These are phyloP conservation scores for Sclerotinia glacialis DNA, from an alignment of 2,329 filamentous ascomycete species.

Conservation along the genomic window DNA sequence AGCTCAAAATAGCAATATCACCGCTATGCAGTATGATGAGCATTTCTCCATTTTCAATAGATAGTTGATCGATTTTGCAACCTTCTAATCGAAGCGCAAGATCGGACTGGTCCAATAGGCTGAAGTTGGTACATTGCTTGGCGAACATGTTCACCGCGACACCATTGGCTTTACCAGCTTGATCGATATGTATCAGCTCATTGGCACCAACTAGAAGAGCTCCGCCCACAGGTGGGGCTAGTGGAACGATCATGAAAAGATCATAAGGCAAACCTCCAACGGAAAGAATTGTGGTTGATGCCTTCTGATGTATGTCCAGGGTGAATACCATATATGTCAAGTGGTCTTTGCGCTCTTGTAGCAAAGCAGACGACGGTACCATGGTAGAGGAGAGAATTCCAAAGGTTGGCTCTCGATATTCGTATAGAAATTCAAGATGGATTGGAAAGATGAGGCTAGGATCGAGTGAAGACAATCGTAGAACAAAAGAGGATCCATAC, in stretches of 20 bases:
- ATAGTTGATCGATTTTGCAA: constrained; percentile 73
- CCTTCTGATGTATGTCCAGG: constrained; percentile 86
- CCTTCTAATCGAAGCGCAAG: constrained; percentile 78
- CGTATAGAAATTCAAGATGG: constrained; percentile 88
- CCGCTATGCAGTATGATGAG: constrained; percentile 79
- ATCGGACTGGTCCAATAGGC: constrained; percentile 80
- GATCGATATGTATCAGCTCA: constrained; percentile 91
- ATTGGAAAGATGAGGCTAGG: constrained; percentile 83
- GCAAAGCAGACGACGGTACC: constrained; percentile 69
- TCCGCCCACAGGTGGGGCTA: constrained; percentile 84
- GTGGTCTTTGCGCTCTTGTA: constrained; percentile 75
- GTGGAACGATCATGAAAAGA: constrained; percentile 74
- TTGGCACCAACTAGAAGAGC: constrained; percentile 84
- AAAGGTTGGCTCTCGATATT: constrained; percentile 97
- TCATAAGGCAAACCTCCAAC: constrained; percentile 84
- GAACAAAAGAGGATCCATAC: constrained; percentile 88
- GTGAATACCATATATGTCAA: constrained; percentile 93
- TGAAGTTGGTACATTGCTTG: constrained; percentile 76
- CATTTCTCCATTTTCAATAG: constrained; percentile 74
- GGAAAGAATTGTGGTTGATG: constrained; percentile 88
- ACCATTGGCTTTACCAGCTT: constrained; percentile 89
- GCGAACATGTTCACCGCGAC: constrained; percentile 91
- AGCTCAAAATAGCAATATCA: constrained; percentile 69
- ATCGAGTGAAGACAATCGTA: constrained; percentile 85
- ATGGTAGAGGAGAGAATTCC: constrained; percentile 82